These are phyloP conservation scores for Jatropha curcas DNA, from an alignment of 345 rosid species.

Conservation along the genomic window DNA sequence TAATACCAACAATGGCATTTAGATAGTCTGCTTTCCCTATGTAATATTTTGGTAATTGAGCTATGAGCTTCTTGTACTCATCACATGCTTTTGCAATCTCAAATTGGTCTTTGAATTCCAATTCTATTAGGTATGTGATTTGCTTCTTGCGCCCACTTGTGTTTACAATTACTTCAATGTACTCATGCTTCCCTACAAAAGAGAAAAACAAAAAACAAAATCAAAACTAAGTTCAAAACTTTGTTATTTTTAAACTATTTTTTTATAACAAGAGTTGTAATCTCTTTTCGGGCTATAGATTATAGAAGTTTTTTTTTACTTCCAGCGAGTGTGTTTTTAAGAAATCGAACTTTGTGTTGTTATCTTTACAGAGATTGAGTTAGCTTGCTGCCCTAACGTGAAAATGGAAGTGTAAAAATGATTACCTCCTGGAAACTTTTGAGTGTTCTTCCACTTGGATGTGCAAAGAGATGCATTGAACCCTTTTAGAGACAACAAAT, in stretches of 20 bases:
- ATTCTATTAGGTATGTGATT: slow-evolving; percentile 36
- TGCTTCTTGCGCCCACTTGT: slow-evolving; percentile 41
- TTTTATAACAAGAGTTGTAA: no score
- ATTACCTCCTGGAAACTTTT: slow-evolving; percentile 45
- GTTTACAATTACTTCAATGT: slow-evolving; percentile 32
- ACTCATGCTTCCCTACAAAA: slow-evolving; percentile 44
- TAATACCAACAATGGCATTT: slow-evolving; percentile 30
- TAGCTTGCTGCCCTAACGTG: no score
- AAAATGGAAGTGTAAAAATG: not conserved
- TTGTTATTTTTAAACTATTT: no score
- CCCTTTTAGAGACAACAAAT: slow-evolving; percentile 33
- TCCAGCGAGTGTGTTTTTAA: no score
- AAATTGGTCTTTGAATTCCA: slow-evolving; percentile 49
- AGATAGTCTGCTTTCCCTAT: slow-evolving; percentile 44
- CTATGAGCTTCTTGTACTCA: slow-evolving; percentile 34
- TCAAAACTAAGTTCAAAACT: no score
- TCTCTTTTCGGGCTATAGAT: no score
- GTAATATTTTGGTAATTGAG: slow-evolving; percentile 40
- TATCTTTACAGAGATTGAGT: no score
- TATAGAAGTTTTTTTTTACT: no score
- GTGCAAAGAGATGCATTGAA: slow-evolving; percentile 36
- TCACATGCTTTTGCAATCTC: slow-evolving; percentile 45
- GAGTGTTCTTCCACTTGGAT: slow-evolving; percentile 47
- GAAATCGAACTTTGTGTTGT: no score
- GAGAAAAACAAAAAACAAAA: not conserved